Conservation (phyloP, 805 yeast species). For the Cyberlindnera mycetangii region DNA sequence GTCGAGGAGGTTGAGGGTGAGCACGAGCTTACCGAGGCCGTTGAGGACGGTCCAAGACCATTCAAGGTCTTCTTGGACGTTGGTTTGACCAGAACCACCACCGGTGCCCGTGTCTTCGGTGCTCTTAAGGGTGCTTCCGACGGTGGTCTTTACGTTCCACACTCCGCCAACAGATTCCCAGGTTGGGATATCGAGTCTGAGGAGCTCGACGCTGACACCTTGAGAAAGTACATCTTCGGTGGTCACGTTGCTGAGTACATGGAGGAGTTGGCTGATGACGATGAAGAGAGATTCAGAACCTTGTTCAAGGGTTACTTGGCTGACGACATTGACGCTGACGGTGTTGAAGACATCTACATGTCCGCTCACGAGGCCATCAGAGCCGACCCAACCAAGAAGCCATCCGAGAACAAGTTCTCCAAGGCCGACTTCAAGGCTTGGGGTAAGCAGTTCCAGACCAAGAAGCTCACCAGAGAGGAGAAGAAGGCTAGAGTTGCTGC, state of each 20-base stretch:
- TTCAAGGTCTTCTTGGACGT: constrained; percentile 99
- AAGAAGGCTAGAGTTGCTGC: constrained; percentile 85
- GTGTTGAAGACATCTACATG: constrained; percentile 90
- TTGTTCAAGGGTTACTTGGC: constrained; percentile 95
- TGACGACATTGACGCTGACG: constrained; percentile 96
- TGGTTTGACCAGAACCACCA: constrained; percentile 99
- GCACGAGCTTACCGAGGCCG: constrained; percentile 97
- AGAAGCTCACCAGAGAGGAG: constrained; percentile 87
- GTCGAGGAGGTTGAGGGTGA: constrained; percentile 99
- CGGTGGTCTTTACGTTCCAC: constrained; percentile 99
- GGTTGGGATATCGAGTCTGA: constrained; percentile 99
- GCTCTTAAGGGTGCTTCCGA: constrained; percentile 99
- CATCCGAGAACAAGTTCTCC: constrained; percentile 89
- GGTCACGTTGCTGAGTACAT: constrained; percentile 99
- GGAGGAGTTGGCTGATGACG: constrained; percentile 99
- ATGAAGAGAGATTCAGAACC: constrained; percentile 98
- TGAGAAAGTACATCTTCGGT: constrained; percentile 99
- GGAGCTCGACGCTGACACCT: constrained; percentile 95
- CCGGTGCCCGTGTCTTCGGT: constrained; percentile 99
- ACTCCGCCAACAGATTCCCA: constrained; percentile 99
- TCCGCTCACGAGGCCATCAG: constrained; percentile 96
- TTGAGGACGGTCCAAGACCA: constrained; percentile 99
- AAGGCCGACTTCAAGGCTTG: constrained; percentile 98
- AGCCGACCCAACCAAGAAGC: constrained; percentile 90
- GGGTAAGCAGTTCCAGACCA: constrained; percentile 87